phyloP scores from a whole-genome alignment of 805 yeast species.

The Teunomyces pallodes region DNA sequence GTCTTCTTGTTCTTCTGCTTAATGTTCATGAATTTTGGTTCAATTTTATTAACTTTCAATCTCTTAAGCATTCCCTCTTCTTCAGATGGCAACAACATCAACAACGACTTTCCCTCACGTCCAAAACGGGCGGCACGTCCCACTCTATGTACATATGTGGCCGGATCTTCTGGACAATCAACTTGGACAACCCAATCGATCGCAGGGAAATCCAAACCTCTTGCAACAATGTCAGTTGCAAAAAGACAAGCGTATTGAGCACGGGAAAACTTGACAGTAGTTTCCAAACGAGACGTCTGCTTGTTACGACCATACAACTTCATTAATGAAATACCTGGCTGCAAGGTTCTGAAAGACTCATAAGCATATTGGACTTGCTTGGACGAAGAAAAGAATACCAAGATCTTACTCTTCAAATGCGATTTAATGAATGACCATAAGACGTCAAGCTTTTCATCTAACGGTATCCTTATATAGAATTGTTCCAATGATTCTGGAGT shows the following conservation, averaged over 20 bases:
- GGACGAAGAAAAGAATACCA: conserved; percentile 83
- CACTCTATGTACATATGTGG: conserved; percentile 87
- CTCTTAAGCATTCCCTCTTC: conserved; percentile 71
- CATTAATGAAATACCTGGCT: conserved; percentile 87
- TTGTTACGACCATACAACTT: conserved; percentile 88
- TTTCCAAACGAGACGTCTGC: conserved; percentile 84
- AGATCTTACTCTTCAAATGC: conserved; percentile 74
- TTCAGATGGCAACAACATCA: conserved; percentile 83
- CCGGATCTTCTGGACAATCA: conserved; percentile 87
- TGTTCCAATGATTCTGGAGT: conserved; percentile 89
- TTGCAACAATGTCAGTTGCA: conserved; percentile 88
- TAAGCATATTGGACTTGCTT: conserved; percentile 89
- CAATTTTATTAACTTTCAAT: conserved; percentile 61
- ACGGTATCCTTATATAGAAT: conserved; percentile 66
- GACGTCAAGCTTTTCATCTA: conserved; percentile 80
- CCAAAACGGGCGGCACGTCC: conserved; percentile 91
- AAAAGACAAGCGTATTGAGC: conserved; percentile 79
- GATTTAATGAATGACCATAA: conserved; percentile 84
- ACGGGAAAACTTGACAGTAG: conserved; percentile 71
- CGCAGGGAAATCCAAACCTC: conserved; percentile 91
- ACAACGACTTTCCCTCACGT: conserved; percentile 73
- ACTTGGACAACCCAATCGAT: conserved; percentile 94
- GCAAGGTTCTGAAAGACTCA: conserved; percentile 81
- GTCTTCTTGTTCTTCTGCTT: conserved; percentile 70
- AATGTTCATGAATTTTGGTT: conserved; percentile 68